These are phyloP conservation scores for Cordyceps javanica DNA, from an alignment of 2,329 filamentous ascomycete species.

Conservation along the genomic window DNA sequence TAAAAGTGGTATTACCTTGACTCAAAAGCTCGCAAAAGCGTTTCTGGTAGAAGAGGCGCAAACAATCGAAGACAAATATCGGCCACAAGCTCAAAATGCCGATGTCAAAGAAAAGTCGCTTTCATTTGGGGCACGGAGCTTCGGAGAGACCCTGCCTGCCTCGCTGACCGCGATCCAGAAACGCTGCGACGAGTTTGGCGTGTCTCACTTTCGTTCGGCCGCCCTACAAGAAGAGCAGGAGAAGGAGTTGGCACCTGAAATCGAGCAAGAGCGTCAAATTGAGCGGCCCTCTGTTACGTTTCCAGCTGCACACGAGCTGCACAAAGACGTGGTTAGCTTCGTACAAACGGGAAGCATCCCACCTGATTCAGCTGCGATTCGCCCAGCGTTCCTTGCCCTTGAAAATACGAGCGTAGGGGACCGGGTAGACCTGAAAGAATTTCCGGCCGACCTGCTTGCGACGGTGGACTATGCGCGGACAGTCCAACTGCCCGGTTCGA, in stretches of 20 bases:
- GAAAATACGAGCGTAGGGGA: neutral
- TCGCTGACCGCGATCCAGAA: neutral
- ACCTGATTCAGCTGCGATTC: neutral
- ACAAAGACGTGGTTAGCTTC: conserved; percentile 19
- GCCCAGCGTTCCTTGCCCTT: neutral
- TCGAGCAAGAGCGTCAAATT: conserved; percentile 52
- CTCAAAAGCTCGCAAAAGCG: neutral
- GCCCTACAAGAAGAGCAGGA: conserved; percentile 55
- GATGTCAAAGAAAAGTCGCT: neutral
- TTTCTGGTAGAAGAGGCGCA: conserved; percentile 6
- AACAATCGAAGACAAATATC: neutral
- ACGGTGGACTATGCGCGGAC: neutral
- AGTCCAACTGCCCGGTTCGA: neutral
- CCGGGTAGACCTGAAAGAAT: neutral
- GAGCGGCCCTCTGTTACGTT: conserved; percentile 37
- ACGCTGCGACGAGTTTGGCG: neutral
- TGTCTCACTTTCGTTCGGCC: neutral
- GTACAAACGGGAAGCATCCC: neutral
- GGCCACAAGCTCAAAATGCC: neutral
- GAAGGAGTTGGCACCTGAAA: conserved; percentile 58
- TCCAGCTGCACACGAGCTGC: conserved; percentile 37
- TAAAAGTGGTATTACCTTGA: neutral
- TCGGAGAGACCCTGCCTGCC: neutral
- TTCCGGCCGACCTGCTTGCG: neutral
- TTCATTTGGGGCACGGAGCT: neutral